These are phyloP conservation scores for Coemansia sp. DNA, from an alignment of 192 early-diverging fungal species.

Conservation along the genomic window DNA sequence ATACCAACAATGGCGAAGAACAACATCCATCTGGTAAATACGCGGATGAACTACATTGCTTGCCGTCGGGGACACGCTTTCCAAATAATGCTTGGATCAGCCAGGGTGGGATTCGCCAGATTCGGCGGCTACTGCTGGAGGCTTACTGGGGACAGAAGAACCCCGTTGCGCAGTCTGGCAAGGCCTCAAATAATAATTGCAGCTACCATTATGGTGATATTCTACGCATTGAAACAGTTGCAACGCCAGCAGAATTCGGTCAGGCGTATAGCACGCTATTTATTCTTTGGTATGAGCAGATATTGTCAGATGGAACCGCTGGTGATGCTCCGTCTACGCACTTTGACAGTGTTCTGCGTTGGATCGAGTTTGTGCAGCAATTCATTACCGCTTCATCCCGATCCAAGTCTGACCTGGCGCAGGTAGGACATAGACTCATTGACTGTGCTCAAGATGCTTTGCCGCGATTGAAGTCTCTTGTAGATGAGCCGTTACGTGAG, in stretches of 20 bases:
- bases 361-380: constrained; percentile 41
- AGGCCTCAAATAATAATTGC: neutral
- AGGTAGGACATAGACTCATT: constrained; percentile 14
- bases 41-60: neutral
- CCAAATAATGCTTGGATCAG: constrained; percentile 36
- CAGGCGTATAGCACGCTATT: constrained; percentile 42
- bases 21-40: too few relatives aligned
- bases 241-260: constrained; percentile 29
- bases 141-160: neutral
- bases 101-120: constrained; percentile 32
- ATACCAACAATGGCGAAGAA: neutral
- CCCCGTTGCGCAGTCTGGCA: neutral
- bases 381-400: constrained; percentile 7
- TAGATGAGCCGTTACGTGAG: neutral
- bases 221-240: constrained; percentile 26
- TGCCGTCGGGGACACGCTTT: constrained; percentile 40
- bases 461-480: constrained; percentile 12
- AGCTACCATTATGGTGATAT: constrained; percentile 29
- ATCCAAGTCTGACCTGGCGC: constrained; percentile 18
- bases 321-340: neutral
- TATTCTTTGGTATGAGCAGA: constrained; percentile 31
- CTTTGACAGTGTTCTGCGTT: constrained; percentile 25
- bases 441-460: constrained; percentile 9
- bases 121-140: constrained; percentile 15
- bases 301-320: neutral